phyloP scores from a whole-genome alignment of 768 basidiomycete species.

The Paxillus involutus region DNA sequence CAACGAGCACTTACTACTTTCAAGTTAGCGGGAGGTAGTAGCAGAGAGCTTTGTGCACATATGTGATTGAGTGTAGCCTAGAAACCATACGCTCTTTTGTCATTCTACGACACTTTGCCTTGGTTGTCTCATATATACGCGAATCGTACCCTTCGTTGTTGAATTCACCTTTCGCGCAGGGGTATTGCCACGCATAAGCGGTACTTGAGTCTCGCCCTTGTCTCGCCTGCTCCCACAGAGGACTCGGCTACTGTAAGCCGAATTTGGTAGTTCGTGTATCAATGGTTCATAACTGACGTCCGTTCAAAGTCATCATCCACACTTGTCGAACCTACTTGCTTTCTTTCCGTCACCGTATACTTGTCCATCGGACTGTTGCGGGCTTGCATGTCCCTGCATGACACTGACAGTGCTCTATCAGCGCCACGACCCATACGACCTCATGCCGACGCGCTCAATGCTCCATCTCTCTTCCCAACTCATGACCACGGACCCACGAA shows the following conservation, averaged over 20 bases:
- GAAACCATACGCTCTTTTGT: too few relatives aligned
- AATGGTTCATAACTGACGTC: background rate
- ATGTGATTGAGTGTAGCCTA: too few relatives aligned
- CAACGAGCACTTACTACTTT: background rate
- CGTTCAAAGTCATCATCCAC: background rate
- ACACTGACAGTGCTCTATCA: slow-evolving; percentile 8
- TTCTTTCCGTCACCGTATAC: background rate
- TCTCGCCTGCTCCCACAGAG: too few relatives aligned
- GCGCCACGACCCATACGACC: slow-evolving; percentile 27
- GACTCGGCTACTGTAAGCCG: background rate
- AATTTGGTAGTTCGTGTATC: slow-evolving; percentile 1
- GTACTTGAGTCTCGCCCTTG: too few relatives aligned
- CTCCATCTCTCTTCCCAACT: background rate
- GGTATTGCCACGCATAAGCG: too few relatives aligned
- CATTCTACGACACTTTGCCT: too few relatives aligned
- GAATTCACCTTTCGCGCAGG: too few relatives aligned
- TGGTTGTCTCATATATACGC: too few relatives aligned
- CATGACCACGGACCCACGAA: slow-evolving; percentile 28
- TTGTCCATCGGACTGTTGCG: background rate
- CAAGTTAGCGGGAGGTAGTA: background rate
- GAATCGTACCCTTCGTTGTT: too few relatives aligned
- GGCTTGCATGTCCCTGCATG: slow-evolving; percentile 14
- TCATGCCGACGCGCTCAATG: slow-evolving; percentile 6
- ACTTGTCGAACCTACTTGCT: background rate
- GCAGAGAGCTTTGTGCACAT: too few relatives aligned